Evolutionary conservation across 768 basidiomycete genomes (phyloP), one percentile per base, ranked within the genome.

Genomic region (Tricholoma sp.): DNA sequence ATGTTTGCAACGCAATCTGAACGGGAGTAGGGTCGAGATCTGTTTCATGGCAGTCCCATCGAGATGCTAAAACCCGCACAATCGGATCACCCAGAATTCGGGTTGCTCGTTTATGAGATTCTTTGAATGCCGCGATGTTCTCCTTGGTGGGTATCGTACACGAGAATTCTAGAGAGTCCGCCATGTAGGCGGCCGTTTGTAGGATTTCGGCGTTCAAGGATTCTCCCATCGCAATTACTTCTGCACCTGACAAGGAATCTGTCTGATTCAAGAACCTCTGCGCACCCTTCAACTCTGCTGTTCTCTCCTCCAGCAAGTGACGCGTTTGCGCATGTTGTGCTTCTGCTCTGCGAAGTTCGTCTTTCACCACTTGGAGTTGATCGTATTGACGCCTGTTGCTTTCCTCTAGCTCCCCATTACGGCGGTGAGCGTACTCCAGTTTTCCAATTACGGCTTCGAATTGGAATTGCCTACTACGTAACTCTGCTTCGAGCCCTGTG

Each of bases 231-330:
- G 33, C 34, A 4, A 65, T 59, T 50, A 80, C 72, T 9, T 82
- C 80, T 0, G 74, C 72, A 1, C 73, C 77, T 0, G 80, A 76
- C 55, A 76, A 68, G 0, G 61, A 59, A 52, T 82, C 80, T 15
- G 72, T 67, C 36, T 72, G 78, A 1, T 72, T 74, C 63, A 80
- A 64, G 62, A 76, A 81, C 8, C 68, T 64, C 51, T 78, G 76
- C 0, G 74, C 74, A 0, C 68, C 71, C n/a, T 71, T 72, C 6
- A 80, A 59, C 57, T 81, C 79, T 6, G 65, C 65, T 5, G 69
- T 75, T 17, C 68, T 63, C 24, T 65, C 67, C n/a, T 69, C 64
- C 13, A 72, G 52, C 7, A 69, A 32, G 4, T 57, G 59, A 3
- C 61, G 55, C 29, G 63, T 63, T 33, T 63, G 54, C 7, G 34